phyloP scores from a whole-genome alignment of 2,329 filamentous ascomycete genomes.

The Colletotrichum magnum region DNA sequence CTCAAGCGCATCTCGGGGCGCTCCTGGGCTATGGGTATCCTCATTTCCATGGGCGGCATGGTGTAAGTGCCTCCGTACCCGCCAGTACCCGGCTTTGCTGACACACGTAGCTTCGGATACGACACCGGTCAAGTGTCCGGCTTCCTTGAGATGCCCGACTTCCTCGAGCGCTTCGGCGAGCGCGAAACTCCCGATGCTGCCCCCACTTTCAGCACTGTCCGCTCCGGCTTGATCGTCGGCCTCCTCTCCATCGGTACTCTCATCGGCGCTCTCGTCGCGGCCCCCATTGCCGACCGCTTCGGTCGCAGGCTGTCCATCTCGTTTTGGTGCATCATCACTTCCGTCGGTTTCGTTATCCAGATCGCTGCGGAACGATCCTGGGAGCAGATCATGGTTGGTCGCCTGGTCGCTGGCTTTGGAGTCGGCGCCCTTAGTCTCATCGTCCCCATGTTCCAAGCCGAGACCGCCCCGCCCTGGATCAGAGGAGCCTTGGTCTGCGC shows the following conservation, averaged over 20 bases:
- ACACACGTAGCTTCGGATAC: constrained; percentile 55
- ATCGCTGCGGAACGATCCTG: constrained; percentile 69
- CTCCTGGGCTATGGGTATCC: constrained; percentile 54
- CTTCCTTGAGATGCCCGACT: constrained; percentile 72
- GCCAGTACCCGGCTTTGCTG: constrained; percentile 9
- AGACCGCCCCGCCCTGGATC: constrained; percentile 77
- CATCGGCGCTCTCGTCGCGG: constrained; percentile 71
- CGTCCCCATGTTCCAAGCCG: constrained; percentile 82
- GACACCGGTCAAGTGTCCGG: constrained; percentile 70
- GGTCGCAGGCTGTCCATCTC: constrained; percentile 76
- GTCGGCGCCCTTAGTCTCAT: constrained; percentile 76
- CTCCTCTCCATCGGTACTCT: constrained; percentile 73
- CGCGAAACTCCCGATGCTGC: constrained; percentile 52
- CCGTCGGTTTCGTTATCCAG: constrained; percentile 77
- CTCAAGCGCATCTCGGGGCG: constrained; percentile 55
- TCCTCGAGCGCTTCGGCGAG: constrained; percentile 65
- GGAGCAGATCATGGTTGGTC: constrained; percentile 77
- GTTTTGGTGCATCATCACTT: constrained; percentile 72
- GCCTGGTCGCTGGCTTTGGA: constrained; percentile 76
- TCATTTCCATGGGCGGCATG: constrained; percentile 62
- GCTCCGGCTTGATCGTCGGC: constrained; percentile 72
- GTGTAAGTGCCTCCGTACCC: constrained; percentile 50
- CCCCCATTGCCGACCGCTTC: constrained; percentile 74
- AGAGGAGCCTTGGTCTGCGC: constrained; percentile 75
- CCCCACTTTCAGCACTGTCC: constrained; percentile 63